phyloP scores from a whole-genome alignment of 23 red algal genomes.

The Gracilaria vermiculophylla region DNA sequence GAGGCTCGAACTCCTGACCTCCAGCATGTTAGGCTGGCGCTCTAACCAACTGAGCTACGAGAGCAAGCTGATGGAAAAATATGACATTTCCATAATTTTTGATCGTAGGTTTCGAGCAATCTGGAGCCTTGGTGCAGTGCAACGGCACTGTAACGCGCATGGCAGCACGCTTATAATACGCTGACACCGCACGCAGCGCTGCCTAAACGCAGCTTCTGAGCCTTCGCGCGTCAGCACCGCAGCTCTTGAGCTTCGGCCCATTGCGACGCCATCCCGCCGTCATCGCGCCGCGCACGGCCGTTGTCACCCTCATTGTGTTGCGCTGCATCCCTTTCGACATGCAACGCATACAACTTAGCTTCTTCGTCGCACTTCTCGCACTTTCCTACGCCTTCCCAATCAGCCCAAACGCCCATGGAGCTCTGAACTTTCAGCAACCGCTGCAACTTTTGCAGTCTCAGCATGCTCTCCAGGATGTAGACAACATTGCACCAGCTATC shows the following conservation, averaged over 20 bases:
- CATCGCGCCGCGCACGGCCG: not conserved
- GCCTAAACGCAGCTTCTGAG: too few relatives aligned
- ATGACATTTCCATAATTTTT: too few relatives aligned
- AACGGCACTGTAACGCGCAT: too few relatives aligned
- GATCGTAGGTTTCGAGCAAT: too few relatives aligned
- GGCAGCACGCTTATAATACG: not conserved
- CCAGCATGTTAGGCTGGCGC: slow-evolving; percentile 96
- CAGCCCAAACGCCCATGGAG: not conserved
- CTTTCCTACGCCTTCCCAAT: not conserved
- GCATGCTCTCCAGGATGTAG: not conserved
- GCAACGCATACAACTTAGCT: not conserved
- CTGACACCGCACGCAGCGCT: not conserved
- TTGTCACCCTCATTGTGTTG: not conserved
- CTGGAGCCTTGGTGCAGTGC: too few relatives aligned
- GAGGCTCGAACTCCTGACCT: slow-evolving; percentile 93
- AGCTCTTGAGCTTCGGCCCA: not conserved
- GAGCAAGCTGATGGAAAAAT: not conserved
- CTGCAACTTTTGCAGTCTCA: not conserved
- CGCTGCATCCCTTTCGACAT: not conserved
- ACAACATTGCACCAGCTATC: slow-evolving; percentile 42
- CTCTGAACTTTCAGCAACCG: not conserved
- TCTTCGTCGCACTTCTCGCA: not conserved
- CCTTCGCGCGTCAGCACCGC: too few relatives aligned
- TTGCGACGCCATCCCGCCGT: not conserved
- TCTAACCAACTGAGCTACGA: slow-evolving; percentile 96